Evolutionary conservation across 2,329 filamentous ascomycete species (phyloP).

Genomic region (Dichotomopilus funicola): DNA sequence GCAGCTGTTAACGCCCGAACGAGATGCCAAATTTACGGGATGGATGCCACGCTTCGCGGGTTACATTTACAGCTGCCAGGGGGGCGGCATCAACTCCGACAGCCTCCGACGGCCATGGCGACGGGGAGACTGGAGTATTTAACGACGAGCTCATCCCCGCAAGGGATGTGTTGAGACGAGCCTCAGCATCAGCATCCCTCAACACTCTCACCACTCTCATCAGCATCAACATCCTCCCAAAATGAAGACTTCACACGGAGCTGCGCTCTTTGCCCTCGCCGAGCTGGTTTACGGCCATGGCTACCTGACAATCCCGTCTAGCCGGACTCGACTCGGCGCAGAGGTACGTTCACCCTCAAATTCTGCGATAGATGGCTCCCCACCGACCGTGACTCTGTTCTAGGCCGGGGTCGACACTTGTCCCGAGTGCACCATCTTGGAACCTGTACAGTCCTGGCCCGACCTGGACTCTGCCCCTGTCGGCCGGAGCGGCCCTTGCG

Average conservation of each 20-base stretch:
- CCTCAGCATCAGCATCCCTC: neutral
- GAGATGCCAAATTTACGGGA: too few species aligned
- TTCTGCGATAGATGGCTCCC: neutral
- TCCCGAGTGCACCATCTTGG: conserved; percentile 49
- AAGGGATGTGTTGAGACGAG: neutral
- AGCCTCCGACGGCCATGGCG: too few species aligned
- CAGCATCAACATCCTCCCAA: neutral
- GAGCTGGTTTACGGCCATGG: conserved; percentile 34
- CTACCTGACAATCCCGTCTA: conserved; percentile 38
- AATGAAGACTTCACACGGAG: conserved; percentile 18
- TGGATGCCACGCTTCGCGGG: too few species aligned
- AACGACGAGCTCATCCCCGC: too few species aligned
- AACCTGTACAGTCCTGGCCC: conserved; percentile 46
- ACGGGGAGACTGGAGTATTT: too few species aligned
- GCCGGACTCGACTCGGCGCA: conserved; percentile 38
- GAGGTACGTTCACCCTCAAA: conserved; percentile 30
- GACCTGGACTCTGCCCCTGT: conserved; percentile 40
- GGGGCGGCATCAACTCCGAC: too few species aligned
- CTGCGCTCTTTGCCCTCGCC: conserved; percentile 11
- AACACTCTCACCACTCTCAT: neutral
- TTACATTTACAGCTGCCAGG: too few species aligned
- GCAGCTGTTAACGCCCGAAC: too few species aligned
- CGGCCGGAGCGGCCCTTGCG: conserved; percentile 44
- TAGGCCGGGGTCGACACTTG: conserved; percentile 44
- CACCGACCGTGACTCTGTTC: neutral